A percentile compares a stretch with the other conserved stretches of the same genome.
These are phyloP conservation scores for peach (Prunus persica) DNA, from an alignment of 306 rosid species.

Conservation along the genomic window Prunus_persica_NCBIv2 NC_034014.1:16963501-16964000, in stretches of 20 bases:
- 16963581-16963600: not conserved
- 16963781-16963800: too few species aligned
- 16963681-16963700: not conserved
- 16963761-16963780: too few species aligned
- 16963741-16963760: not conserved
- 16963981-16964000: not conserved
- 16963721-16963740: not conserved
- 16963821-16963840: too few species aligned
- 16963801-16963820: too few species aligned
- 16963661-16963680: not conserved
- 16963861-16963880: too few species aligned
- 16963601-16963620: not conserved
- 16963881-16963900: too few species aligned
- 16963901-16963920: too few species aligned
- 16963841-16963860: too few species aligned
- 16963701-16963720: conserved; percentile 2
- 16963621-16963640: too few species aligned
- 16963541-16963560: not conserved
- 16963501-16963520: not conserved
- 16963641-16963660: not conserved
- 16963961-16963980: not conserved
- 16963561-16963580: conserved; percentile 5
- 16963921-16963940: not conserved
- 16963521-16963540: not conserved
- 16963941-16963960: not conserved